Evolutionary conservation across 805 yeast species (phyloP), one percentile per base, ranked within the genome.

Genomic region (Candida fluviatilis): DNA sequence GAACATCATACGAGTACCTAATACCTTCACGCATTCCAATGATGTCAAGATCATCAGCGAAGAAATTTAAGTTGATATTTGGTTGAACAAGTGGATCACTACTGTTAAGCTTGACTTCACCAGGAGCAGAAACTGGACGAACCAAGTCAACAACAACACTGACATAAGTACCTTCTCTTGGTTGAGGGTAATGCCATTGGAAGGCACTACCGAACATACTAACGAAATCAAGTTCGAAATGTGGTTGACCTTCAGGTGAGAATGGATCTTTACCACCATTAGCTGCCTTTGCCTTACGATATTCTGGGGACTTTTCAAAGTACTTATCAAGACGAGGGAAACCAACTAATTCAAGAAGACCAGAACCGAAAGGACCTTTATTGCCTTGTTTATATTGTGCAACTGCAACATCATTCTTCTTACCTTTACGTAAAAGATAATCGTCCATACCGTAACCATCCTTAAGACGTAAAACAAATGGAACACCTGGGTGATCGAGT

Each of bases 1-100:
- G 47, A 36, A 54, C 43, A 36, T 55, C 57, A 37, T 57, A 57
- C 28, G 54, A 47, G 35, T 51, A 55, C 38, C 58, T 48, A 36
- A 57, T 54, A 34, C 59, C 60, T 26, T 51, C 58, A 12, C 58
- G 53, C 45, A 57, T 48, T n/a, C 53, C 60, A 31, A 57, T 51
- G 19, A 53, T 57, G 38, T 57, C 62, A 18, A 56, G 54, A 34
- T 57, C 60, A 39, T 57, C 57, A 26, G 54, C 50, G 30, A 53
- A 52, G 45, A 47, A 53, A 40, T 53, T 53, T 42, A 52, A 37
- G 35, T 50, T 50, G 39, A 53, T 51, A 24, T 48, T 49, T 21
- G 58, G 54, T 36, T 52, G 55, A 17, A 37, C 51, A 21, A 53
- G 46, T 31, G 57, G 51, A 36, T 50, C 52, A 30, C 46, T 16